phyloP scores from a whole-genome alignment of 768 basidiomycete genomes.

The Pulveroboletus ravenelii region DNA sequence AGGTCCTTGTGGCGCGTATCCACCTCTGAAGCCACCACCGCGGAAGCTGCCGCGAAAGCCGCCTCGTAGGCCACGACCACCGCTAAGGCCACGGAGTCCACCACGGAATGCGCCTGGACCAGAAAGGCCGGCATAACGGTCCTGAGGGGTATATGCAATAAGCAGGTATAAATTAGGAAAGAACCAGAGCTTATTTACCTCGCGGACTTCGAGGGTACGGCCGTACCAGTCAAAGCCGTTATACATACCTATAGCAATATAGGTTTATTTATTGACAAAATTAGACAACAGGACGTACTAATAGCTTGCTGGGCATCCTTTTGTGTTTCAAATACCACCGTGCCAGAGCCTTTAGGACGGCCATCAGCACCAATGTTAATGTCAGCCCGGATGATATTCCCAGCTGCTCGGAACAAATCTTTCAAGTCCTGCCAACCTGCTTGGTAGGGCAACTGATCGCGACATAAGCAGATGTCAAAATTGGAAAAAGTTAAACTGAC shows the following conservation, averaged over 20 bases:
- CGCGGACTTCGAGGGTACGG: slow-evolving; percentile 89
- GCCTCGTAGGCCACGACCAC: slow-evolving; percentile 31
- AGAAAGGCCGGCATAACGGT: slow-evolving; percentile 83
- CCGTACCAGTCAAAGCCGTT: slow-evolving; percentile 98
- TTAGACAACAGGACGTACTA: slow-evolving; percentile 46
- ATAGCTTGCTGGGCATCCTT: slow-evolving; percentile 92
- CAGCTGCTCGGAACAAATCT: slow-evolving; percentile 93
- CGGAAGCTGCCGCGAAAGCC: slow-evolving; percentile 39
- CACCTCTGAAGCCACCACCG: slow-evolving; percentile 58
- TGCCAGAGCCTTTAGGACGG: slow-evolving; percentile 94
- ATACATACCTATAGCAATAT: slow-evolving; percentile 69
- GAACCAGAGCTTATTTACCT: slow-evolving; percentile 46
- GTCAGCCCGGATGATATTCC: slow-evolving; percentile 93
- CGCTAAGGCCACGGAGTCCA: slow-evolving; percentile 51
- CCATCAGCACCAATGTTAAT: slow-evolving; percentile 93
- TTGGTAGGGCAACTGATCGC: slow-evolving; percentile 78
- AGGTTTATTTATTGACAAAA: neutral
- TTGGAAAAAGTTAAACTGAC: slow-evolving; percentile 39
- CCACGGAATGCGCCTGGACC: slow-evolving; percentile 59
- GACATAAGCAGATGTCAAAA: slow-evolving; percentile 3
- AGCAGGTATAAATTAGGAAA: neutral
- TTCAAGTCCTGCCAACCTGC: slow-evolving; percentile 99
- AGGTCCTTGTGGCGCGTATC: slow-evolving; percentile 42
- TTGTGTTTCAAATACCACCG: slow-evolving; percentile 88
- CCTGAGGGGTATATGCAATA: slow-evolving; percentile 39